A percentile compares a stretch with the other conserved stretches of the same genome.
phyloP scores from a whole-genome alignment of 768 basidiomycete genomes.

The Trametes cingulata region DNA sequence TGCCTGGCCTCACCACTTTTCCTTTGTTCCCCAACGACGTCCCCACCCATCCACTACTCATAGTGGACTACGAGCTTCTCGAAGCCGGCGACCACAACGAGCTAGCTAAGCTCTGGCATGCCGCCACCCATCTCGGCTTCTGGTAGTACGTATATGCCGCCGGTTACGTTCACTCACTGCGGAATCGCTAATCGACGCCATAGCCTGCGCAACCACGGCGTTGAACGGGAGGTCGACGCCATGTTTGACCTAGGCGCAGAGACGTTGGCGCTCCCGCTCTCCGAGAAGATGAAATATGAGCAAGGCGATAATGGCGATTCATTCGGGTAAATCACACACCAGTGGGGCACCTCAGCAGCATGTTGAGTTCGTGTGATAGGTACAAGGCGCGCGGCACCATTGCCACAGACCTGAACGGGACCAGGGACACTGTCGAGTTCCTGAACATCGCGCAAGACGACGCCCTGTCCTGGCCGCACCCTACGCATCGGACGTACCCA shows the following conservation, averaged over 20 bases:
- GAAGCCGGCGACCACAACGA: slow-evolving; percentile 43
- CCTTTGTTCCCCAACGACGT: slow-evolving; percentile 53
- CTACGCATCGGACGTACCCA: slow-evolving; percentile 59
- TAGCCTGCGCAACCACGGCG: slow-evolving; percentile 60
- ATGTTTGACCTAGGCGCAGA: slow-evolving; percentile 61
- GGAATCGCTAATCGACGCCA: not conserved
- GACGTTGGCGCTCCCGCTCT: slow-evolving; percentile 52
- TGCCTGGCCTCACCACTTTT: slow-evolving; percentile 32
- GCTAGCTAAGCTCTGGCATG: slow-evolving; percentile 54
- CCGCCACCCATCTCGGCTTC: slow-evolving; percentile 60
- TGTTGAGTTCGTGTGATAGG: slow-evolving; percentile 23
- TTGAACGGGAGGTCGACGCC: slow-evolving; percentile 44
- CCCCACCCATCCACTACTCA: slow-evolving; percentile 53
- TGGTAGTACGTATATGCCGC: slow-evolving; percentile 56
- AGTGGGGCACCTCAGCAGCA: not conserved
- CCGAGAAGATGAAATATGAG: slow-evolving; percentile 59
- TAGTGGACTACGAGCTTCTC: slow-evolving; percentile 56
- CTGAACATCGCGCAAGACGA: slow-evolving; percentile 73
- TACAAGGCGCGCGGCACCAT: slow-evolving; percentile 68
- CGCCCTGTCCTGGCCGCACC: slow-evolving; percentile 55
- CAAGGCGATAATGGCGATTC: slow-evolving; percentile 50
- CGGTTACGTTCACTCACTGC: not conserved
- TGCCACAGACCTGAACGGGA: slow-evolving; percentile 61
- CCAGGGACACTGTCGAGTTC: slow-evolving; percentile 59
- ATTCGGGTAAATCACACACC: slow-evolving; percentile 36